Evolutionary conservation across 305 asterid species (phyloP), one percentile per base, ranked within the genome.

Genomic region (Fraxinus xanthoxyloides): DNA sequence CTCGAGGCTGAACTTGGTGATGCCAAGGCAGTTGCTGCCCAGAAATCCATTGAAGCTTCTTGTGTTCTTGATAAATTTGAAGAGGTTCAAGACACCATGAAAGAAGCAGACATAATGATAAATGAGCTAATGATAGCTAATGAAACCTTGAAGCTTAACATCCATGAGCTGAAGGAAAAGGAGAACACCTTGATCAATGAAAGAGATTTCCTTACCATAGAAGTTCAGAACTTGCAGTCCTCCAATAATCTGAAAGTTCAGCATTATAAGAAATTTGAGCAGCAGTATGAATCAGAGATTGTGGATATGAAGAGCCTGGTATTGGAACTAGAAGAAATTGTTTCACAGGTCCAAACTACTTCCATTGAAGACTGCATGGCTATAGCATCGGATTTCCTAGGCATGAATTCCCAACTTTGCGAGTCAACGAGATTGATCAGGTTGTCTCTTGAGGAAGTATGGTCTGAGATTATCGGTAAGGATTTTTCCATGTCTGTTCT

Each of bases 401-500:
- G 89, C 77, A 51, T 89, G 82, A 93, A 92, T 83, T 87, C 90
- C 85, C 93, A 91, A 56, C 34, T 92, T 83, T 86, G 82, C 19
- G 90, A 89, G 79, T 88, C 94, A 51, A 86, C 90, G 59, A 91
- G 87, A 81, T 74, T 78, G 78, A 83, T 91, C 72, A 93, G 87
- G 91, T 89, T 89, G 28, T 86, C 90, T 80, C 91, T 93, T 32
- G 99, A 97, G 88, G 98, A 93, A 77, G 86, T 95, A 75, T 97
- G 98, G 98, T 92, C 98, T n/a, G 98, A 95, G 85, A 93, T 93
- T 84, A 89, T 95, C 72, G 85, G 88, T 82, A 97, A 92, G 90
- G 98, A 97, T 73, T 91, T 95, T 89, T 93, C 98, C 59, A 80
- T 92, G 80, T 92, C 98, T 17, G 97, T 93, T 79, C 87, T 93